These are phyloP conservation scores for Alternaria ventricosa DNA, from an alignment of 2,329 filamentous ascomycete species.

Conservation along the genomic window DNA sequence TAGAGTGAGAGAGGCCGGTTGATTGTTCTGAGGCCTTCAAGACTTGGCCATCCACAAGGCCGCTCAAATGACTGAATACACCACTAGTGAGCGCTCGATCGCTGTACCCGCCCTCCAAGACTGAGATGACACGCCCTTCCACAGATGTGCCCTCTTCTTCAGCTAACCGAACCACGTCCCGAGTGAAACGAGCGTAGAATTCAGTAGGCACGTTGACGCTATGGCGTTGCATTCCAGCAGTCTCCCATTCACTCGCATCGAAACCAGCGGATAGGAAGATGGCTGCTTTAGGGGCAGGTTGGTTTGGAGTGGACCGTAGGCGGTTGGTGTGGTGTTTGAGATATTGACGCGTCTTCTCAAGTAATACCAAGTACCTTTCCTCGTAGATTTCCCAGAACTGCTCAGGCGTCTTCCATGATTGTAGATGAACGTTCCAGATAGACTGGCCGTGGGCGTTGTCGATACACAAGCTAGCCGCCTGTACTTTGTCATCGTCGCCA, in stretches of 20 bases:
- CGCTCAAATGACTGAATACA: conserved; percentile 87
- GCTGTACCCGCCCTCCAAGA: conserved; percentile 95
- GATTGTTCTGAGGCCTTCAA: conserved; percentile 36
- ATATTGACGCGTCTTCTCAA: conserved; percentile 82
- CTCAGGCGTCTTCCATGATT: conserved; percentile 79
- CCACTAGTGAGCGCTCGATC: conserved; percentile 88
- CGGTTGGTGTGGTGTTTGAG: conserved; percentile 75
- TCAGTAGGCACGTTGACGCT: conserved; percentile 95
- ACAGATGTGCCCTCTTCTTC: conserved; percentile 78
- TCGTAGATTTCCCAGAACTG: conserved; percentile 94
- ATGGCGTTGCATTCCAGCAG: conserved; percentile 91
- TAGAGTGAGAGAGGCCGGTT: conserved; percentile 63
- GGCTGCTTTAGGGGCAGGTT: conserved; percentile 75
- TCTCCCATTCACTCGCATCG: conserved; percentile 95
- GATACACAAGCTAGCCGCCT: conserved; percentile 91
- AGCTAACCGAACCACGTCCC: conserved; percentile 82
- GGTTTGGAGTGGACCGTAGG: conserved; percentile 62
- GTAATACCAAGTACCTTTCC: conserved; percentile 73
- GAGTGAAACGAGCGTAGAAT: conserved; percentile 91
- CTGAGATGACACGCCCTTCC: conserved; percentile 87
- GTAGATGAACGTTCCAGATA: conserved; percentile 94
- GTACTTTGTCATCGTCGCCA: conserved; percentile 92
- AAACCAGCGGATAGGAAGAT: conserved; percentile 97
- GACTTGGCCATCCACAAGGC: conserved; percentile 68
- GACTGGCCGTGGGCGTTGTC: conserved; percentile 93